phyloP scores from a whole-genome alignment of 2,329 filamentous ascomycete genomes.

The Alternaria ventricosa region DNA sequence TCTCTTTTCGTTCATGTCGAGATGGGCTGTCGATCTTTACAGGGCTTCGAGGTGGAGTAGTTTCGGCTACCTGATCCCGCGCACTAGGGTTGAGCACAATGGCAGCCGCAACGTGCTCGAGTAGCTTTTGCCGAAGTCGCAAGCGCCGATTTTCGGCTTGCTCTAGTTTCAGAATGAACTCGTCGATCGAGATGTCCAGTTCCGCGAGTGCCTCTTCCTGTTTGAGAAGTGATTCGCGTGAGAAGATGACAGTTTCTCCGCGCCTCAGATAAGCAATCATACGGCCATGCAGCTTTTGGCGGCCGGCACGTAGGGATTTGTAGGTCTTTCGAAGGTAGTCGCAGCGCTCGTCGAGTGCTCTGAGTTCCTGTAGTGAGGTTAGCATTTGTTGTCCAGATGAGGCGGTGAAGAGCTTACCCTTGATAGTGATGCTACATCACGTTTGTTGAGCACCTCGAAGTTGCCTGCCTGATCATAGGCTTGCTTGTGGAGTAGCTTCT shows the following conservation, averaged over 20 bases:
- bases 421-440: constrained; percentile 60
- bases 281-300: constrained; percentile 76
- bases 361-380: constrained; percentile 66
- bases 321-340: constrained; percentile 81
- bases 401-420: constrained; percentile 54
- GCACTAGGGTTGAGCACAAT: constrained; percentile 45
- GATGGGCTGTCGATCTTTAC: constrained; percentile 46
- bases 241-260: constrained; percentile 73
- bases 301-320: constrained; percentile 74
- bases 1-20: constrained; percentile 45
- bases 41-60: constrained; percentile 49
- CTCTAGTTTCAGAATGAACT: constrained; percentile 82
- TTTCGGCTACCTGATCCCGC: constrained; percentile 37
- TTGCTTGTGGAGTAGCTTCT: constrained; percentile 47
- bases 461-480: constrained; percentile 49
- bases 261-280: constrained; percentile 80
- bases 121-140: constrained; percentile 76
- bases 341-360: constrained; percentile 76
- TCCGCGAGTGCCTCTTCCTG: constrained; percentile 81
- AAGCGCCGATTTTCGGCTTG: constrained; percentile 78
- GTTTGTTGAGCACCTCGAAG: constrained; percentile 50
- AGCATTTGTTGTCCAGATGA: constrained; percentile 14
- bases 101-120: constrained; percentile 81
- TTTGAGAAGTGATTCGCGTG: constrained; percentile 75
- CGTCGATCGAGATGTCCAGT: constrained; percentile 78